Base-by-base conservation (phyloP, 2,329 filamentous ascomycete species). In the Aureobasidium sp. region DNA sequence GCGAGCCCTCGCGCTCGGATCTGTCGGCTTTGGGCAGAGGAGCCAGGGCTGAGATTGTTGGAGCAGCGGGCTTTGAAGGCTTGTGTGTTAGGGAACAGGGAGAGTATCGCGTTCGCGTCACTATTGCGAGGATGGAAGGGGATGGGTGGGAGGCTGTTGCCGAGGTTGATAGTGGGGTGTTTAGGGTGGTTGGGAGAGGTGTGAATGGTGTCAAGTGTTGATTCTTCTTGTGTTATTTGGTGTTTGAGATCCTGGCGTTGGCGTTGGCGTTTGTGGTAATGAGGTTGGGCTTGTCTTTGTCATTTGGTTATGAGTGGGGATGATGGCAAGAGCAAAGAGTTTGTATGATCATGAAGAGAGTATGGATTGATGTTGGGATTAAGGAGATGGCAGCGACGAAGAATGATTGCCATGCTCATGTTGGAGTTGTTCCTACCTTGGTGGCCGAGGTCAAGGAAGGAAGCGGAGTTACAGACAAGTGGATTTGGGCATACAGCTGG, bases 71-170 rank as follows among this genome's bases (percentile, higher is more conserved):
- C 1, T 60, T 60, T 26, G 57, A 50, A 2, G 57, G 41, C 1
- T 51, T 60, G 57, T 60, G 57, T 34, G 46, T 60, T 3, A 50
- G 44, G 13, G 17, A 59, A 26, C 15, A 34, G 9, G 57, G 57
- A 5, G 24, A 15, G 13, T 60, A 29, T 43, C 10, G 57, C 2
- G 46, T 60, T 2, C 34, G 57, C 1, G 34, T 60, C n/a, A 60
- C 57, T 1, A 17, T 60, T 13, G 57, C 46, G n/a, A 32, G 29
- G 34, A 43, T 60, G 46, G 17, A 26, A 13, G 57, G 57, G 24
- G 57, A 60, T 32, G 57, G 48, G 3, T 60, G 27, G 37, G 57
- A 60, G 36, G 34, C 44, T n/a, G 46, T 60, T 36, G 57, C 44
- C 8, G 44, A 60, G 34, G 57, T 60, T 13, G 57, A 60, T 6